Evolutionary conservation across 2,329 filamentous ascomycete species (phyloP).

Genomic region (Tolypocladium nubicola): DNA sequence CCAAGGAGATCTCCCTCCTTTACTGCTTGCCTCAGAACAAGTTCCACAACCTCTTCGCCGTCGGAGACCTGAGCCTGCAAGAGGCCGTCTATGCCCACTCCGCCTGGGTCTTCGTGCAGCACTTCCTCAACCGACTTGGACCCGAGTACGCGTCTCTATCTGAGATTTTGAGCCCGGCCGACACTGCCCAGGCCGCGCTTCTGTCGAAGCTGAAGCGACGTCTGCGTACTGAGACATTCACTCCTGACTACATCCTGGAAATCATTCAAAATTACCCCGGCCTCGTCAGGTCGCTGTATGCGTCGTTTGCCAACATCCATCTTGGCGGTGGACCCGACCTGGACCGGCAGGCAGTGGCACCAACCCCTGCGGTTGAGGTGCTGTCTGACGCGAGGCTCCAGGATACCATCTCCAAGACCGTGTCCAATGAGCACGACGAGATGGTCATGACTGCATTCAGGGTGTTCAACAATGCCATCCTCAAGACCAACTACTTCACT

Average conservation of each 20-base stretch:
- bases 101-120: conserved; percentile 94
- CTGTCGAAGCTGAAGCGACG: conserved; percentile 92
- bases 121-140: conserved; percentile 92
- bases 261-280: conserved; percentile 88
- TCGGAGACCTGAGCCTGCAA: conserved; percentile 79
- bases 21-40: conserved; percentile 98
- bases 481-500: conserved; percentile 97
- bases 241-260: conserved; percentile 93
- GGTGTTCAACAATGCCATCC: conserved; percentile 83
- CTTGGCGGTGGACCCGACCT: conserved; percentile 44
- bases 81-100: conserved; percentile 97
- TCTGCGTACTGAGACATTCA: conserved; percentile 92
- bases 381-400: conserved; percentile 64
- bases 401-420: conserved; percentile 67
- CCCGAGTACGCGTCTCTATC: conserved; percentile 85
- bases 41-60: conserved; percentile 81
- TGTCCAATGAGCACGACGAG: conserved; percentile 86
- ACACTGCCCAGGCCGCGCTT: conserved; percentile 76
- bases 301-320: conserved; percentile 84
- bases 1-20: conserved; percentile 92
- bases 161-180: conserved; percentile 67
- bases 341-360: conserved; percentile 39
- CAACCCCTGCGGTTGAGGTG: conserved; percentile 53
- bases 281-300: conserved; percentile 77
- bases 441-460: conserved; percentile 98